These are phyloP conservation scores for Entrophospora sp. DNA, from an alignment of 192 early-diverging fungal species.

Conservation along the genomic window DNA sequence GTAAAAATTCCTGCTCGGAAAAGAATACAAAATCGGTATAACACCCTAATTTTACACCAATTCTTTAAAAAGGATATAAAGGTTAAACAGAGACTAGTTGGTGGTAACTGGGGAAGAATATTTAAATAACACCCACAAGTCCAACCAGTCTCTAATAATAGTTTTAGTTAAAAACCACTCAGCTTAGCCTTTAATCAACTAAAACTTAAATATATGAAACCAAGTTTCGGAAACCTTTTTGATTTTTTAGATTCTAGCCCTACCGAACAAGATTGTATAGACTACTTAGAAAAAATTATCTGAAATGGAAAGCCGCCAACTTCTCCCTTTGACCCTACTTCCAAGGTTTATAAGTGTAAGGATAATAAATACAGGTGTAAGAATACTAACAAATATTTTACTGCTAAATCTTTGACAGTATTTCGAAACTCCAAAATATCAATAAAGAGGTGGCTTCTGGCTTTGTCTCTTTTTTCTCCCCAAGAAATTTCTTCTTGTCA, in stretches of 20 bases:
- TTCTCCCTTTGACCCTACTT: not conserved
- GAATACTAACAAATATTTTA: not conserved
- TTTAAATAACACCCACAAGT: too few relatives aligned
- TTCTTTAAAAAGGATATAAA: too few relatives aligned
- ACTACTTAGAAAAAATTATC: not conserved
- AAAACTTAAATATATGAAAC: not conserved
- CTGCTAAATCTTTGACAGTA: not conserved
- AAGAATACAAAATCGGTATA: too few relatives aligned
- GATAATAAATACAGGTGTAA: not conserved
- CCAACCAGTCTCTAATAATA: too few relatives aligned
- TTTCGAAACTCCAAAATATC: not conserved
- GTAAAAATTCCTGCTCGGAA: too few relatives aligned
- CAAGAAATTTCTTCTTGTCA: not conserved
- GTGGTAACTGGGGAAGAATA: too few relatives aligned
- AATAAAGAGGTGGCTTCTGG: not conserved
- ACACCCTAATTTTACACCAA: too few relatives aligned
- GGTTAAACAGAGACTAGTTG: too few relatives aligned
- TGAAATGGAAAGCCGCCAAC: conserved; percentile 3
- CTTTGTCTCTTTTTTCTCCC: not conserved
- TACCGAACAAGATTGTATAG: not conserved
- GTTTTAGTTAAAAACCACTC: too few relatives aligned
- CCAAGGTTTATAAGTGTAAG: not conserved
- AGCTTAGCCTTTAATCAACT: too few relatives aligned
- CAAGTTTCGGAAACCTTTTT: not conserved
- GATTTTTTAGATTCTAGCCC: not conserved